phyloP scores from a whole-genome alignment of 495 filamentous ascomycete genomes.

The Lasiosphaeriaceae sp. region DNA sequence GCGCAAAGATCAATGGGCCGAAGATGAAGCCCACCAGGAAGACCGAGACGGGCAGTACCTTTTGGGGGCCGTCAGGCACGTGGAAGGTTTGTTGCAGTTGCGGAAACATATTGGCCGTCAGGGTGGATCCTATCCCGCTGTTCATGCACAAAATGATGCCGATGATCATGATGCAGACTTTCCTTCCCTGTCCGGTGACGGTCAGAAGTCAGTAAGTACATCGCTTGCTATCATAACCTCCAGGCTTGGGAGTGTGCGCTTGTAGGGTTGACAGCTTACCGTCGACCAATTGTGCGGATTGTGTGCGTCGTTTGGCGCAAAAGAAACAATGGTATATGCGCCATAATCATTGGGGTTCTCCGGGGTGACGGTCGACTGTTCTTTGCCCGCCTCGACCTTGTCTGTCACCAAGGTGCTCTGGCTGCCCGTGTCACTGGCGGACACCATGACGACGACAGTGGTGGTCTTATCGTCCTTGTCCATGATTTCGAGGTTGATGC shows the following conservation, averaged over 20 bases:
- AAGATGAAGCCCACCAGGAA: constrained; percentile 62
- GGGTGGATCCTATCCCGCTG: constrained; percentile 20
- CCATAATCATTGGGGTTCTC: neutral
- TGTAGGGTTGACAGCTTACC: neutral
- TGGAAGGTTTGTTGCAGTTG: constrained; percentile 10
- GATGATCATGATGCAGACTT: constrained; percentile 19
- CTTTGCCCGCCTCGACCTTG: neutral
- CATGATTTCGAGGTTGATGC: no score
- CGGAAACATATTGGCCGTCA: constrained; percentile 25
- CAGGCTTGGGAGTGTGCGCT: neutral
- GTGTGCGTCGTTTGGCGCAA: constrained; percentile 15
- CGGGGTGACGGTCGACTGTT: neutral
- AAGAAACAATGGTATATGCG: constrained; percentile 11
- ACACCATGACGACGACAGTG: no score
- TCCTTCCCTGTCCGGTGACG: neutral
- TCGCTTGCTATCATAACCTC: no score
- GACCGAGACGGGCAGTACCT: constrained; percentile 31
- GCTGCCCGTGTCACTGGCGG: neutral
- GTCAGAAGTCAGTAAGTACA: no score
- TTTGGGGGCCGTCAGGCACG: constrained; percentile 19
- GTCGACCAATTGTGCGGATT: constrained; percentile 29
- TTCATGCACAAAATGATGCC: constrained; percentile 18
- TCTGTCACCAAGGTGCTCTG: neutral
- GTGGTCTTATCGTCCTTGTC: no score
- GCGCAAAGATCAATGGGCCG: constrained; percentile 48